A percentile compares a stretch with the other conserved stretches of the same genome.
These are phyloP conservation scores for Spatholobus suberectus DNA, from an alignment of 306 rosid species.

Conservation along the genomic window DNA sequence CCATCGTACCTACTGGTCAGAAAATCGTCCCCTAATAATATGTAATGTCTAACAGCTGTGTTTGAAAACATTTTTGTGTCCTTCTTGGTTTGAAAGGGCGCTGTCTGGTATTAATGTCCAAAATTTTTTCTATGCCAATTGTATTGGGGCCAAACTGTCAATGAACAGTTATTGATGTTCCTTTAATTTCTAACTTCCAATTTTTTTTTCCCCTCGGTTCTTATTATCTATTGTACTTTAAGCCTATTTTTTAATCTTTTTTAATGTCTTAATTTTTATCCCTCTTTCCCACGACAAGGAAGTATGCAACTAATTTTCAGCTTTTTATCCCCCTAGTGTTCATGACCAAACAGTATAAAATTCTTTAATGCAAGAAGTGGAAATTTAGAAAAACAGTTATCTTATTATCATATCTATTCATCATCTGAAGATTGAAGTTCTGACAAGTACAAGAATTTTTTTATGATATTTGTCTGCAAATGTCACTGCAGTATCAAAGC, in stretches of 20 bases:
- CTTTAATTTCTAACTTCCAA: not conserved
- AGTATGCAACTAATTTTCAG: slow-evolving; percentile 3
- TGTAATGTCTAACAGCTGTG: not conserved
- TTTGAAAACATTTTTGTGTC: not conserved
- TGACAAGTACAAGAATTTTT: slow-evolving; percentile 49
- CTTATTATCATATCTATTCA: slow-evolving; percentile 40
- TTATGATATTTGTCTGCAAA: slow-evolving; percentile 84
- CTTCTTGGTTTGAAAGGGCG: not conserved
- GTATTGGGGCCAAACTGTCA: slow-evolving; percentile 15
- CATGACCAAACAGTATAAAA: slow-evolving; percentile 4
- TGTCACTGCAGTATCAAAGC: slow-evolving; percentile 99
- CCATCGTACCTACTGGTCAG: not conserved
- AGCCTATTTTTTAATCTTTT: not conserved
- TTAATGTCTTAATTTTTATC: not conserved
- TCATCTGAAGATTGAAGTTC: slow-evolving; percentile 55
- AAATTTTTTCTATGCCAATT: not conserved
- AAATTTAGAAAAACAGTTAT: slow-evolving; percentile 39
- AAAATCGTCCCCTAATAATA: not conserved
- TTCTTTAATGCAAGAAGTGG: slow-evolving; percentile 22
- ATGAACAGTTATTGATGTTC: not conserved
- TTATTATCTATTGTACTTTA: not conserved
- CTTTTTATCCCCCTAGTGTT: slow-evolving; percentile 22
- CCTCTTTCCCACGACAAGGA: not conserved
- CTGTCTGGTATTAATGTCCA: not conserved
- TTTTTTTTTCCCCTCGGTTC: not conserved